Conservation (phyloP, 108 stramenopile species). For the Nitzschia palea region DNA sequence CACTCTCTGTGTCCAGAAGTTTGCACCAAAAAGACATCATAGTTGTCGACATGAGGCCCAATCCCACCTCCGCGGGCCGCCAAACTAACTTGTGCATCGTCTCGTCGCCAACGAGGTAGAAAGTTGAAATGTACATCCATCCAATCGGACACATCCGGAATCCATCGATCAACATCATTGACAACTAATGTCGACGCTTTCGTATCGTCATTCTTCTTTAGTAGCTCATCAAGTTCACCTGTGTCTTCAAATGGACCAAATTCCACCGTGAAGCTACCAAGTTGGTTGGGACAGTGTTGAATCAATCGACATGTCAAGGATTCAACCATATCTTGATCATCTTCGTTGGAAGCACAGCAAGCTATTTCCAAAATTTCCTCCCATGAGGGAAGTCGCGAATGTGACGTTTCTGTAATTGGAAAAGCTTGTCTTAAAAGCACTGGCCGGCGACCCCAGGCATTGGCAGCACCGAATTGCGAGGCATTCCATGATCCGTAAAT, state of each 20-base stretch:
- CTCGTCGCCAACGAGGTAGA: constrained; percentile 76
- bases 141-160: constrained; percentile 74
- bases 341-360: constrained; percentile 32
- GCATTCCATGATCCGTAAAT: constrained; percentile 1
- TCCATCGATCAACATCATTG: constrained; percentile 84
- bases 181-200: constrained; percentile 61
- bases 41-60: constrained; percentile 94
- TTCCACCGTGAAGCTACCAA: constrained; percentile 49
- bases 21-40: constrained; percentile 96
- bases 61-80: constrained; percentile 76
- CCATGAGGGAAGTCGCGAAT: constrained; percentile 35
- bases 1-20: constrained; percentile 70
- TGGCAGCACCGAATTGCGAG: constrained; percentile 8
- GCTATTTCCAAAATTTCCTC: constrained; percentile 59
- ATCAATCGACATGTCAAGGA: constrained; percentile 37
- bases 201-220: constrained; percentile 3
- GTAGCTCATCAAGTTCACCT: constrained; percentile 18
- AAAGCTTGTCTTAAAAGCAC: constrained; percentile 63
- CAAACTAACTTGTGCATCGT: constrained; percentile 89
- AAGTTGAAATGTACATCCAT: constrained; percentile 55
- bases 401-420: constrained; percentile 4
- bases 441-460: constrained; percentile 63
- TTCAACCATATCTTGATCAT: constrained; percentile 40
- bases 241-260: constrained; percentile 59
- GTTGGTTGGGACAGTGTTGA: constrained; percentile 45